Base-by-base conservation (phyloP, 176 grass and related monocot genomes). In the Poa pratensis region DNA sequence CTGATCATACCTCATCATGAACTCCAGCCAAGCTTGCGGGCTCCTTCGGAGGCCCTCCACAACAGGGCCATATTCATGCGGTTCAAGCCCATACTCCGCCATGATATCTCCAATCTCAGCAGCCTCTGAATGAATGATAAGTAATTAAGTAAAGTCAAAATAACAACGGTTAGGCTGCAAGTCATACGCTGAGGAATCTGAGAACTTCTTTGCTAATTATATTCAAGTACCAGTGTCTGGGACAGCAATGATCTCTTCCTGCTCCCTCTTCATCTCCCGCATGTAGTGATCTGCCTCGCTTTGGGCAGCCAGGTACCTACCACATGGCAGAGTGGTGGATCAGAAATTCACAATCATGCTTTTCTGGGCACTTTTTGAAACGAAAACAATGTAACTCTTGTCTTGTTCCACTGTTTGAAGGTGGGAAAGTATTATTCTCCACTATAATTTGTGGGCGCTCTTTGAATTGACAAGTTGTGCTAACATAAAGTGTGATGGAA, bases 221-320 rank as follows among this genome's bases (percentile, higher is more conserved):
- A 69, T 81, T 16, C 16, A 57, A 37, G 15, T 89, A 97, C 95
- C 94, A 39, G 84, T 94, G 61, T 97, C 94, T 2, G 94, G 94
- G 42, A 97, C 94, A 59, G 85, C 35, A 16, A 91, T 84, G 76
- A 94, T 97, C 71, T 97, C 94, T 19, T 92, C 88, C 76, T 92
- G 80, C 81, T 97, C 94, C 78, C 90, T 89, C 40, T 86, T 89
- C 90, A 94, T 80, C 77, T 97, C 92, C 80, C 83, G 61, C 54
- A 70, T 85, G 86, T 97, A 97, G 51, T 94, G 94, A 61, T 94
- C 94, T 67, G 92, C 94, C 83, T 97, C 94, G 5, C 94, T 94
- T 17, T 97, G 90, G 11, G 94, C 92, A 15, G 94, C 94, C 16
- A 97, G 79, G 80, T 94, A 97, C 83, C 94, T 97, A 60, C 70